Evolutionary conservation across 768 basidiomycete species (phyloP), one percentile per base, ranked within the genome.

Genomic region (Podaxis sp.): DNA sequence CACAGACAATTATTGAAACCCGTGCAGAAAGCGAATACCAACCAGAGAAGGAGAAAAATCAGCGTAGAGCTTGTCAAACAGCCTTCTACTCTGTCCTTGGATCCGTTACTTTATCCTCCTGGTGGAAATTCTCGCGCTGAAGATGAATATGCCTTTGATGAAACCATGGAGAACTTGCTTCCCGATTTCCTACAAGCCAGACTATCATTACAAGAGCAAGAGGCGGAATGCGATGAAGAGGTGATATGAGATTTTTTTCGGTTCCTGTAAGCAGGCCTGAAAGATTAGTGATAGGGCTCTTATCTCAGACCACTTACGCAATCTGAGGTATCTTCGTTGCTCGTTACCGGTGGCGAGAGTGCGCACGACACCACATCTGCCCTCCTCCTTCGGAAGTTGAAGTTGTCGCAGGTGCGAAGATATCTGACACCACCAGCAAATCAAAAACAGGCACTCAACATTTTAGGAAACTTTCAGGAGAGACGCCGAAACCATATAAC

Each of bases 341-440:
- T 78, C 62, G 64, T 72, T 25, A 3, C 46, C 16, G 52, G 61
- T 10, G 55, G 69, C 40, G 63, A 64, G 4, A 67, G 59, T 35
- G 61, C 23, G 3, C 62, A 62, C 6, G 56, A 69, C 18, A 53
- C 61, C 37, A 61, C 64, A 51, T 69, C 72, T 13, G 56, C 70
- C 44, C 71, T 82, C 27, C 63, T 70, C 27, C 46, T 74, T 53
- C 75, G 82, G 50, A 84, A 79, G 64, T 71, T 85, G 50, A 80
- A 79, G 66, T 57, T 86, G 13, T 48, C 35, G 5, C 59, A 61
- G 52, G 59, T 61, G 32, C 7, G 52, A 21, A 23, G n/a, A 35
- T 16, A 16, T 10, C n/a, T 32, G 40, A 11, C n/a, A 25, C 25
- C 36, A 50, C 16, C 28, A n/a, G 51, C 9, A 9, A 28, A 32